Evolutionary conservation across 257 asterid species (phyloP), one percentile per base, ranked within the genome.

Genomic region (Ajuga chamaepitys): DNA sequence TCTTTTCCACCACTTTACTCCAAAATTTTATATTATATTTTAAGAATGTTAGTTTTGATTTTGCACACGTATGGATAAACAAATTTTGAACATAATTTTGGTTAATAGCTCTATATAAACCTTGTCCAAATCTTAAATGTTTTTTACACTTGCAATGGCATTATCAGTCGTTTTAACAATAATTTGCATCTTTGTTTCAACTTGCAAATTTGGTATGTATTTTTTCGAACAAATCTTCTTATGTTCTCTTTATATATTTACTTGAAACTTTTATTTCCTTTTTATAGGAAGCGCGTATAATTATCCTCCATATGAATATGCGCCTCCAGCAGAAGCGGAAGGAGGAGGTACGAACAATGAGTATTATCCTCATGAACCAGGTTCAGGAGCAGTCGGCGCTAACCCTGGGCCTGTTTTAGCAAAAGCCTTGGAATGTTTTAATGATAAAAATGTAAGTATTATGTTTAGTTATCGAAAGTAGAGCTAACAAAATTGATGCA

Each of bases 391-490:
- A 2, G 67, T 37, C 16, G 0, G 37, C 7, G 7, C 37, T 8
- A 30, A 30, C 47, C 80, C 81, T 10, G 85, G 60, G 63, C 70
- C 65, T 50, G 54, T 73, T 47, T 7, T 80, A 26, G n/a, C 44
- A 11, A 46, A 82, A 64, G 91, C 88, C 62, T 65, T 80, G 48
- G 74, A 51, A 13, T 86, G 95, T 61, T 82, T 86, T 42, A 54
- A 64, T 18, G 85, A 84, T 24, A 72, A 75, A 56, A 34, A 82
- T 66, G 88, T 80, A 73, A 82, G 78, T 57, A 20, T 11, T 2
- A 32, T 0, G 1, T 24, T 4, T 2, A 0, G 12, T 64, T 9
- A n/a, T n/a, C n/a, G n/a, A n/a, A n/a, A n/a, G n/a, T n/a, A n/a
- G n/a, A n/a, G n/a, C n/a, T n/a, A n/a, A n/a, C n/a, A n/a, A n/a